Evolutionary conservation across 2,329 filamentous ascomycete species (phyloP), one percentile per base, ranked within the genome.

Genomic region (Dothistroma septosporum): DNA sequence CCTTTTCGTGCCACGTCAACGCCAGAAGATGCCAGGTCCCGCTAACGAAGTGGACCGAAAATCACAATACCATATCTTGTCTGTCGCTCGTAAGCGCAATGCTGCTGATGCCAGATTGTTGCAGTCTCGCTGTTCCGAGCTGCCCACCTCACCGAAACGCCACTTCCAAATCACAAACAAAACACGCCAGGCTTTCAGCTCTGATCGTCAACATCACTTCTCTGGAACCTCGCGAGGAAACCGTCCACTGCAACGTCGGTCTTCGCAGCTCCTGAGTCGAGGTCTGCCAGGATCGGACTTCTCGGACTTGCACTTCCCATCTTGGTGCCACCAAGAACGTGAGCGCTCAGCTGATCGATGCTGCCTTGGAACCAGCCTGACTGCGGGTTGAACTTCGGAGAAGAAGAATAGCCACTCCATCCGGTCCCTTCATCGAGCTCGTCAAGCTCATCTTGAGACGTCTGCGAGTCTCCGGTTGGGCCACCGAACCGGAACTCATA

Each of bases 281-380:
- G 48, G 8, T 48, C 37, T 22, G 62, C 33, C 53, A 64, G 50
- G 10, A 35, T 24, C 10, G 64, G 64, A 57, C 63, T 65, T 31
- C 59, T 53, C 46, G 63, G 63, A 61, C 63, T 64, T 12, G 62
- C 54, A 16, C 55, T 59, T 32, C 56, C 46, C 28, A 56, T 60
- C 33, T 57, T 61, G 22, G 49, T 53, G 16, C 53, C 52, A n/a
- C 56, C 59, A 21, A 54, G 53, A 16, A 61, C 58, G 33, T 69
- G 59, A 44, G 62, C 60, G 33, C 55, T 63, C 22, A 72, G 63
- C 31, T 71, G 61, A 60, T 73, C 70, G 53, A 73, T 72, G 53
- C 66, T 70, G 44, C 71, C 71, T 48, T 65, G 61, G 55, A 71
- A 73, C 71, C 71, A 73, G 10, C 71, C 71, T 24, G 67, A 72